Conservation (phyloP, 306 rosid genomes). For the Alnus glutinosa region DNA sequence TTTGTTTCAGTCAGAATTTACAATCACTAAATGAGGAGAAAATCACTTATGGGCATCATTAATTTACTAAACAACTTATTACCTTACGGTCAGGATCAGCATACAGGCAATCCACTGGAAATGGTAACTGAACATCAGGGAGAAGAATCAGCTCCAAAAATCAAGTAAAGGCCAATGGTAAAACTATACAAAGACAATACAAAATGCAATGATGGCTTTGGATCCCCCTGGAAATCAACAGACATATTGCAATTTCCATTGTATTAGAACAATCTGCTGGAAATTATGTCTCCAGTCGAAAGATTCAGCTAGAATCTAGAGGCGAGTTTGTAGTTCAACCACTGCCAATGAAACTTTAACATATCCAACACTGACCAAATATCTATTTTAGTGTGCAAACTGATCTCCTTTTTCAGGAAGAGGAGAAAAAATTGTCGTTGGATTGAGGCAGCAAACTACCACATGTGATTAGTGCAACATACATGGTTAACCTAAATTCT, state of each 20-base stretch:
- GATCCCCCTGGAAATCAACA: not conserved
- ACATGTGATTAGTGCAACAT: not conserved
- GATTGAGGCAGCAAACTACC: not conserved
- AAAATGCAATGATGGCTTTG: constrained; percentile 1
- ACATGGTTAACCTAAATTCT: not conserved
- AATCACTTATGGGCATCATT: constrained; percentile 3
- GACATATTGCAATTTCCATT: not conserved
- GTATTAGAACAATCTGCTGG: not conserved
- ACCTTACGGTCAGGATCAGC: constrained; percentile 84
- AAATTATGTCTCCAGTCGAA: not conserved
- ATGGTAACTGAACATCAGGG: constrained; percentile 66
- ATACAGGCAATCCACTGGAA: constrained; percentile 86
- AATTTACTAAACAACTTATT: constrained; percentile 9
- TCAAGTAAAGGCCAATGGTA: constrained; percentile 16
- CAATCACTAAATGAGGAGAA: constrained; percentile 3
- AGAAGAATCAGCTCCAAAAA: constrained; percentile 21
- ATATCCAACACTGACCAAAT: not conserved
- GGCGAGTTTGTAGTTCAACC: not conserved
- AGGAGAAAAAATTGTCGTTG: not conserved
- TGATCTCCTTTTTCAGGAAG: not conserved
- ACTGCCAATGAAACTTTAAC: not conserved
- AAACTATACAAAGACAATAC: not conserved
- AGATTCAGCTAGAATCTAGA: not conserved
- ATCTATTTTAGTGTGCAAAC: not conserved
- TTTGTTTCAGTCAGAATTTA: constrained; percentile 23